Evolutionary conservation across 768 basidiomycete genomes (phyloP).

Genomic region (Lanmaoa rubissima): DNA sequence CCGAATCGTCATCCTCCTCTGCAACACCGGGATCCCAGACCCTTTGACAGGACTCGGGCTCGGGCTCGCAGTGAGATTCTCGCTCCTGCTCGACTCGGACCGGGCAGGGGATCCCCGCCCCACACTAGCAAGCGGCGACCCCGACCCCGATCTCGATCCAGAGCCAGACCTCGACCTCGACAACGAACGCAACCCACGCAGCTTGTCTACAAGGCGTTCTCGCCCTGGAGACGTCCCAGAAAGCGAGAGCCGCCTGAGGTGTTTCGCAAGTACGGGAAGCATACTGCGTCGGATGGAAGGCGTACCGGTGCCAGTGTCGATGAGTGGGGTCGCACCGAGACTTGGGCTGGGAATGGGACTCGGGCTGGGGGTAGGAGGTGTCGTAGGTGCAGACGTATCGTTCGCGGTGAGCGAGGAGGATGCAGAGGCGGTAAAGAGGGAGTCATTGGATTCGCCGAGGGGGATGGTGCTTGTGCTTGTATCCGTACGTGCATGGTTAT

Average conservation of each 20-base stretch:
- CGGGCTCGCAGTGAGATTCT: slow-evolving; percentile 2
- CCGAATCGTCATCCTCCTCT: slow-evolving; percentile 29
- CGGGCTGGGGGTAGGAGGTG: slow-evolving; percentile 26
- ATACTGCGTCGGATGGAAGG: slow-evolving; percentile 25
- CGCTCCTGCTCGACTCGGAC: slow-evolving; percentile 19
- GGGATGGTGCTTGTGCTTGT: slow-evolving; percentile 8
- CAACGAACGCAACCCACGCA: slow-evolving; percentile 23
- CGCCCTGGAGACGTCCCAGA: slow-evolving; percentile 20
- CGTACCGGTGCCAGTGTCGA: background rate
- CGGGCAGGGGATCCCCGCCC: slow-evolving; percentile 21
- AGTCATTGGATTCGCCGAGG: slow-evolving; percentile 27
- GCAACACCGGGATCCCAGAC: slow-evolving; percentile 29
- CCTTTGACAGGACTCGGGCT: slow-evolving; percentile 25
- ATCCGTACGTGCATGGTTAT: background rate
- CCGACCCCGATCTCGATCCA: background rate
- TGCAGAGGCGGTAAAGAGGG: slow-evolving; percentile 26
- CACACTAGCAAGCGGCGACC: slow-evolving; percentile 1
- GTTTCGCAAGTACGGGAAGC: slow-evolving; percentile 30
- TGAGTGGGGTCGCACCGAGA: slow-evolving; percentile 1
- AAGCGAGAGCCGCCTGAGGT: slow-evolving; percentile 24
- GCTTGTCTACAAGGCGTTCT: slow-evolving; percentile 21
- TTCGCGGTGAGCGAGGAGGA: slow-evolving; percentile 21
- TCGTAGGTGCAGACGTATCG: slow-evolving; percentile 23
- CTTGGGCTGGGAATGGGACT: background rate
- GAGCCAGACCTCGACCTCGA: slow-evolving; percentile 7